Conservation (phyloP, 306 rosid species). For the Arachis hypogaea region DNA sequence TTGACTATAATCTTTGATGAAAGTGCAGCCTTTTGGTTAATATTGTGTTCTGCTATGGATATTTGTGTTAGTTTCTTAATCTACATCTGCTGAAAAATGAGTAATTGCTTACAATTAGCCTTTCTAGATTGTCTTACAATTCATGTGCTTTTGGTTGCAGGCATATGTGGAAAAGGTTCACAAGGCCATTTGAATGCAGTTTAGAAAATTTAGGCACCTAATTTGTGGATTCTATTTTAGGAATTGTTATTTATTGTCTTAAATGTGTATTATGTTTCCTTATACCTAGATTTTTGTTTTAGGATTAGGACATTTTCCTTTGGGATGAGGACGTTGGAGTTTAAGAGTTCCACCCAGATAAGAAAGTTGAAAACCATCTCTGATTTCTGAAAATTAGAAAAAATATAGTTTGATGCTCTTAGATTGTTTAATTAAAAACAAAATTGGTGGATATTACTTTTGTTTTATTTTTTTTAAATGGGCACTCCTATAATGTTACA, state of each 20-base stretch:
- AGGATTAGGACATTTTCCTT: conserved; percentile 72
- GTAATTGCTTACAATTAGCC: no score
- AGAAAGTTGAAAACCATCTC: not conserved
- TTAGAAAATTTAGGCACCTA: conserved; percentile 25
- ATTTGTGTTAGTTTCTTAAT: conserved; percentile 12
- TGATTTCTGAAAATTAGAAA: not conserved
- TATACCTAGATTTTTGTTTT: not conserved
- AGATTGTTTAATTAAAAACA: not conserved
- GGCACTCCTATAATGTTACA: no score
- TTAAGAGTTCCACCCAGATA: conserved; percentile 29
- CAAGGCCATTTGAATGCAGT: conserved; percentile 50
- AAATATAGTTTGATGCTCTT: conserved; percentile 2
- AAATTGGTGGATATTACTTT: no score
- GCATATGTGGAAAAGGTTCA: conserved; percentile 75
- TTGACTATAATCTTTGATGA: not conserved
- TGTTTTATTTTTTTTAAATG: no score
- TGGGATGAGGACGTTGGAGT: conserved; percentile 99
- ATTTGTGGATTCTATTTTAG: conserved; percentile 11
- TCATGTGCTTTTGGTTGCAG: conserved; percentile 51
- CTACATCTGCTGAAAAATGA: not conserved
- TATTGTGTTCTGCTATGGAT: not conserved
- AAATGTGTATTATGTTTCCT: conserved; percentile 32
- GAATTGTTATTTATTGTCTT: conserved; percentile 12
- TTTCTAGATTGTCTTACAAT: not conserved
- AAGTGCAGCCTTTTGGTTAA: conserved; percentile 1